Evolutionary conservation across 305 asterid species (phyloP).

Genomic region (Fraxinus xanthoxyloides): DNA sequence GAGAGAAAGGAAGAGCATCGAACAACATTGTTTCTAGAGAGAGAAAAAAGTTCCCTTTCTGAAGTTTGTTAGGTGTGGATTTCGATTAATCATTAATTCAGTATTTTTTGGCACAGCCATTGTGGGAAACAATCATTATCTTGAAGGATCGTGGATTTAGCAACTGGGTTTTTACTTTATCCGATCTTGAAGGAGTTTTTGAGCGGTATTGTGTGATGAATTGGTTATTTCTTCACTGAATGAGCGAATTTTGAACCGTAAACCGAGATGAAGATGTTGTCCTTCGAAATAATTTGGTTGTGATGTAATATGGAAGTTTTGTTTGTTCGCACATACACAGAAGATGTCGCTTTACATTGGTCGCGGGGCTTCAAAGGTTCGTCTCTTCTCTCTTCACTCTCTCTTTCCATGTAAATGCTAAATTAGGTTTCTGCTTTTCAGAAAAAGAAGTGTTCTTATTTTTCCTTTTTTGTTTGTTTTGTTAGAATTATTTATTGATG

Average conservation of each 20-base stretch:
- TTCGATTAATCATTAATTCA: constrained; percentile 3
- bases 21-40: constrained; percentile 25
- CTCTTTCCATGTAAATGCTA: background rate
- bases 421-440: background rate
- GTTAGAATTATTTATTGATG: constrained; percentile 1
- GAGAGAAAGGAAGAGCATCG: constrained; percentile 17
- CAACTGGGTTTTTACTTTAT: constrained; percentile 17
- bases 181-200: constrained; percentile 25
- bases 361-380: constrained; percentile 98
- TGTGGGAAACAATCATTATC: constrained; percentile 28
- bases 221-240: constrained; percentile 16
- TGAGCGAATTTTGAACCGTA: constrained; percentile 15
- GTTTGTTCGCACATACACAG: constrained; percentile 18
- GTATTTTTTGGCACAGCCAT: constrained; percentile 6
- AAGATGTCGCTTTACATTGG: constrained; percentile 86
- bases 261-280: constrained; percentile 33
- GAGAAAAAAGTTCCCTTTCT: constrained; percentile 20
- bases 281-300: constrained; percentile 32
- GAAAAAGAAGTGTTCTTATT: background rate
- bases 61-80: background rate
- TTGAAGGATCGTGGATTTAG: constrained; percentile 27
- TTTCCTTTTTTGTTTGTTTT: background rate
- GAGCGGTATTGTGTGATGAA: background rate
- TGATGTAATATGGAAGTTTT: constrained; percentile 62
- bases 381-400: background rate